Conservation (phyloP, 2,329 filamentous ascomycete species). For the Trichoderma hamatum region DNA sequence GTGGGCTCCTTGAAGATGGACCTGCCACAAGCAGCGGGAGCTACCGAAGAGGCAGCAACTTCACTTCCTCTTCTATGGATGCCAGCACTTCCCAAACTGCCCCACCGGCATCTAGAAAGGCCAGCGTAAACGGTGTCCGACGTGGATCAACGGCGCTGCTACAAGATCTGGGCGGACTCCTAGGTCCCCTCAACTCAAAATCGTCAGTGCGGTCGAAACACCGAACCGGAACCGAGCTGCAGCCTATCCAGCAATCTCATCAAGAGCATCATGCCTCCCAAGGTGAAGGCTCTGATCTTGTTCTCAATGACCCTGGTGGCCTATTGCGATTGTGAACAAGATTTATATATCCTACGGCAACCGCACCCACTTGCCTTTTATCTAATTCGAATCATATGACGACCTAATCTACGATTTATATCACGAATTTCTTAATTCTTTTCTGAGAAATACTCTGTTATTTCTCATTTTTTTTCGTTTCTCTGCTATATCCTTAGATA, state of each 20-base stretch:
- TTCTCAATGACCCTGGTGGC: conserved; percentile 47
- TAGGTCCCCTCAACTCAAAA: conserved; percentile 53
- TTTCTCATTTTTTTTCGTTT: not conserved
- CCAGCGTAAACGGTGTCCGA: conserved; percentile 50
- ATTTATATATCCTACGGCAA: conserved; percentile 3
- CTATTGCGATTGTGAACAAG: conserved; percentile 40
- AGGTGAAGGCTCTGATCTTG: conserved; percentile 38
- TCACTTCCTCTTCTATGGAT: conserved; percentile 46
- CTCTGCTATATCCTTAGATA: conserved; percentile 3
- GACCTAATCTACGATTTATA: conserved; percentile 8
- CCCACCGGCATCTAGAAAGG: conserved; percentile 50
- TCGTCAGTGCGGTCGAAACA: conserved; percentile 37
- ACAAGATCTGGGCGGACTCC: conserved; percentile 59
- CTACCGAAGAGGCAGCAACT: conserved; percentile 45
- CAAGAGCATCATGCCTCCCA: conserved; percentile 40
- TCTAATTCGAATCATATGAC: not conserved
- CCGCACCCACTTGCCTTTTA: conserved; percentile 20
- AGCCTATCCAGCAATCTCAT: conserved; percentile 50
- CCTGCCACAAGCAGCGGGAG: conserved; percentile 38
- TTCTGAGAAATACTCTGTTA: not conserved
- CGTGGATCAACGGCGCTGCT: conserved; percentile 61
- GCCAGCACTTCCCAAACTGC: conserved; percentile 41
- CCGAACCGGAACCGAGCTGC: conserved; percentile 48
- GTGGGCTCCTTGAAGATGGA: conserved; percentile 67
- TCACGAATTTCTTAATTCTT: conserved; percentile 8